Evolutionary conservation across 371 early-diverging fungal genomes (phyloP), one percentile per base, ranked within the genome.

Genomic region (Lichtheimia corymbifera): DNA sequence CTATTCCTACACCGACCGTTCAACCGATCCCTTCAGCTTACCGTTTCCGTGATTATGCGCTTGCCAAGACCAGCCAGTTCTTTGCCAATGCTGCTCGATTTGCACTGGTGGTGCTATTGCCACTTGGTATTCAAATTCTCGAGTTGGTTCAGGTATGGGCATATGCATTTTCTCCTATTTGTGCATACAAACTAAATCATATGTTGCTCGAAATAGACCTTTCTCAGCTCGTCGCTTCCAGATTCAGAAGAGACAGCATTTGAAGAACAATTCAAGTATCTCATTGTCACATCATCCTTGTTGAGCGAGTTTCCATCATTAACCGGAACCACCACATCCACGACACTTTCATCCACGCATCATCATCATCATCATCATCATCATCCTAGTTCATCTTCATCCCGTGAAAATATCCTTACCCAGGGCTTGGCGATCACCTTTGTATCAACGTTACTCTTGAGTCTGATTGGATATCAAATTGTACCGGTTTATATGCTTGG

Each of bases 241-340:
- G 68, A 75, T 35, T 42, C 63, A 15, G 81, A 85, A 65, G 80
- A 83, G 64, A 70, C 71, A 51, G 77, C 73, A 35, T 85, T 85
- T 63, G 85, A 85, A 60, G 85, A 85, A 50, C 76, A 82, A 5
- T 85, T 85, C 65, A 83, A 80, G 56, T 83, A 80, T 59, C 61
- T 83, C 25, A 73, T 85, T 51, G 80, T 77, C 59, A 80, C 81
- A 12, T 84, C 84, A 2, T 77, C 79, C 9, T 72, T 79, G 45
- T 67, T 83, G 17, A 77, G 67, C 53, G 75, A 75, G 41, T 62
- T 65, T 30, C 74, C 68, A 4, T 28, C 61, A 3, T 64, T 70
- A 0, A 53, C 74, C 30, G 71, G 74, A 5, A 47, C 47, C 11
- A 47, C 47, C n/a, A n/a, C n/a, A n/a, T 9, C 35, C 11, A 58